Conservation (phyloP, 2,329 filamentous ascomycete genomes). For the Coniella lustricola region DNA sequence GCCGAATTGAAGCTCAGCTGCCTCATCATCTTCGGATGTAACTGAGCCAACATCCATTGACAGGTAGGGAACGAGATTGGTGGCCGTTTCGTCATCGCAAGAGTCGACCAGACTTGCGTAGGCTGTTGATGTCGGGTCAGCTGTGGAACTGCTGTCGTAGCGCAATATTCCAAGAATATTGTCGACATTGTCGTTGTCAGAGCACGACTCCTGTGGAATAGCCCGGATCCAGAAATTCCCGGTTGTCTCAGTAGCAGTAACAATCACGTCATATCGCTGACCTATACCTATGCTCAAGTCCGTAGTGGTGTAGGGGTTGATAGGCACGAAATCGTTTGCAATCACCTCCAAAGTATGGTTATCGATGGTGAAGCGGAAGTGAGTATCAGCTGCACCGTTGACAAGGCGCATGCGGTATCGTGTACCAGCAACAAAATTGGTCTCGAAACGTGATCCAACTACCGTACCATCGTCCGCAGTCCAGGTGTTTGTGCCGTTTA, state of each 20-base stretch:
- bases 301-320: slow-evolving; percentile 1
- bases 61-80: slow-evolving; percentile 10
- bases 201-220: slow-evolving; percentile 6
- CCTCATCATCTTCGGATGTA: slow-evolving; percentile 1
- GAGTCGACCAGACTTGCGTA: slow-evolving; percentile 5
- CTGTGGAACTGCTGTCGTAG: slow-evolving; percentile 5
- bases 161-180: slow-evolving; percentile 5
- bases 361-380: slow-evolving; percentile 9
- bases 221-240: slow-evolving; percentile 9
- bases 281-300: slow-evolving; percentile 4
- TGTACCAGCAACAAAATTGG: not conserved
- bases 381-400: slow-evolving; percentile 5
- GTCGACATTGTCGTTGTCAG: slow-evolving; percentile 6
- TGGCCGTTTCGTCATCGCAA: slow-evolving; percentile 6
- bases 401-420: slow-evolving; percentile 1
- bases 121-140: slow-evolving; percentile 4
- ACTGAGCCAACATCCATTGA: slow-evolving; percentile 1
- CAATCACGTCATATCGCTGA: slow-evolving; percentile 7
- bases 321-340: slow-evolving; percentile 2
- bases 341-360: slow-evolving; percentile 6
- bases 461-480: not conserved
- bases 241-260: not conserved
- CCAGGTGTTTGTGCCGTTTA: slow-evolving; percentile 14
- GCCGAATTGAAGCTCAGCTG: not conserved
- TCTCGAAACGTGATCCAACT: slow-evolving; percentile 2